Evolutionary conservation across 768 basidiomycete genomes (phyloP), one percentile per base, ranked within the genome.

Genomic region (Gautieria morchelliformis): DNA sequence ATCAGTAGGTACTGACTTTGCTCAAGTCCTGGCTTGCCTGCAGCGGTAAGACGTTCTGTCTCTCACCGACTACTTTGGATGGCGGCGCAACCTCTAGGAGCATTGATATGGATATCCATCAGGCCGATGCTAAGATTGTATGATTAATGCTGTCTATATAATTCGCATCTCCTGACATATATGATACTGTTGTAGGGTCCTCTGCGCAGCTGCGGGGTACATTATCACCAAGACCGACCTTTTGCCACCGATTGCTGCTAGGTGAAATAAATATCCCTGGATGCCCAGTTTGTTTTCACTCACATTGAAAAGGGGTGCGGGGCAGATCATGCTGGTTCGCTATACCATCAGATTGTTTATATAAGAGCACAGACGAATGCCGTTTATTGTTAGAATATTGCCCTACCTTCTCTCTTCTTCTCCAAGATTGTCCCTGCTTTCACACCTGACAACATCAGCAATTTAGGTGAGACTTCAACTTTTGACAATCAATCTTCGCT

Each of bases 371-470:
- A 9, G 49, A 22, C 41, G 46, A 47, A 6, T 9, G 14, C 35
- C 8, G 10, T 37, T 4, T 37, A 9, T 37, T 37, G 27, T 5
- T 51, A 58, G 71, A 86, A 85, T 61, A 74, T 88, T 55, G 72
- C 80, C 2, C 63, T 83, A 9, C 86, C 86, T 10, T 77, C 76
- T 61, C 74, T 87, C 14, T 68, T 87, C 72, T 87, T 89, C 67
- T 85, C 84, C 7, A 84, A 80, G 60, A 85, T 89, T 50, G 75
- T 89, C 0, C 82, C 84, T 0, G 78, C 83, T 2, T 84, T 88
- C 60, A 77, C 73, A 9, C 61, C 78, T 0, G 74, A 82, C 37
- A 86, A 85, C 62, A 69, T 85, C 15, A 54, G 67, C 32, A 75
- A 77, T 4, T 65, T 87, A 32, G 83, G 84, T 81, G 61, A 58